Evolutionary conservation across 345 rosid genomes (phyloP), one percentile per base, ranked within the genome.

Genomic region (Sapria himalayana): DNA sequence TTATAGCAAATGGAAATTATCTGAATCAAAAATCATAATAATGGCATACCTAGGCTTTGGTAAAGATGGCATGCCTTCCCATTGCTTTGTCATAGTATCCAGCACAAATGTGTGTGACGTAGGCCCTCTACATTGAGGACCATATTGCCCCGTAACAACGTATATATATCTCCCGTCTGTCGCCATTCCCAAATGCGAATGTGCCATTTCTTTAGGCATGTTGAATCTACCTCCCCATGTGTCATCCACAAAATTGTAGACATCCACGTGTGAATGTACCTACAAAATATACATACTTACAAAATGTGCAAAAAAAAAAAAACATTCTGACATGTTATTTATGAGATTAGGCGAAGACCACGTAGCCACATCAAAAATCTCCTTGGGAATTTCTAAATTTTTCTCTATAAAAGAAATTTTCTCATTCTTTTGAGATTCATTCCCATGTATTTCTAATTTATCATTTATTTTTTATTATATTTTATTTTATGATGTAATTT

Each of bases 191-290:
- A 89, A 79, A 53, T 89, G 94, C 10, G 98, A 89, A 65, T 89
- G 98, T 9, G 94, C 94, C 98, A 89, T 89, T 59, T 82, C 91
- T 59, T 76, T 82, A 2, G 98, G 98, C 94, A 89, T 89, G 59
- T 76, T 81, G 56, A 82, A 82, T 63, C 85, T 66, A 37, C 66
- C 84, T 66, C 78, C 80, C 93, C 98, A 89, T 21, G 71, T 69
- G 50, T 79, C 76, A 65, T 69, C 72, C 3, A 69, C 51, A 55
- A 89, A 78, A 57, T 79, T 78, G 66, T 74, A 89, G 37, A 86
- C 60, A 56, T 89, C 93, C 46, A 89, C 78, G 58, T 82, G 93
- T 12, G 94, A 76, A 67, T 89, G 93, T 38, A 89, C 97, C 97
- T 86, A 52, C 36, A 12, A 5, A 23, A 25, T 3, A 49, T 15